Evolutionary conservation across 2,329 filamentous ascomycete species (phyloP), one percentile per base, ranked within the genome.

Genomic region (Periglandula ipomoeae): DNA sequence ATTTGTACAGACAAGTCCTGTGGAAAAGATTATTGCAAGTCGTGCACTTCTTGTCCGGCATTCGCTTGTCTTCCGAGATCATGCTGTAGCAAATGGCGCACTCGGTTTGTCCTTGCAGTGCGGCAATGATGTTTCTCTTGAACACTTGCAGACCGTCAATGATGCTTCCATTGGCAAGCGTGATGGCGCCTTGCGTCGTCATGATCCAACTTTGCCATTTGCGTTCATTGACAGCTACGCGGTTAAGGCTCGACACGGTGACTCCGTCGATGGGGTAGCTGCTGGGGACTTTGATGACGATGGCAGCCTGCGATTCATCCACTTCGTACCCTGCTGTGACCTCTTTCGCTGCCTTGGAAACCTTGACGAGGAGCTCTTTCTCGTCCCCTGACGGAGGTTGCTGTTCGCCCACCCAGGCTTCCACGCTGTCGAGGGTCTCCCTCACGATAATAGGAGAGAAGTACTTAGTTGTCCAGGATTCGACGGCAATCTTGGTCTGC

Each of bases 71-170:
- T 7, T 80, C 81, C 17, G 88, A 88, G 54, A 98, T 88, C 61
- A 98, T 89, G 51, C 84, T 89, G 71, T 97, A 97, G 72, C 91
- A 97, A 62, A 97, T 97, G 9, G 93, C 89, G 62, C 93, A 98
- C 66, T 98, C 93, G 19, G 79, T 87, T 67, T 97, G 90, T 32
- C 90, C 93, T 70, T 95, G 93, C 55, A 98, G 76, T 4, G 88
- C 87, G 1, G 89, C 88, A 13, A 84, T 79, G 11, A 98, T 84
- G 64, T 97, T 97, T 54, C 84, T 81, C 54, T 87, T 82, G 74
- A 95, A 97, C 8, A 88, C 83, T 11, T 84, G 75, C 26, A 98
- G 72, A 1, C 90, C 93, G 57, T 97, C 91, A 47, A 90, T 85
- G 50, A 98, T 80, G 61, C 80, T 87, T 47, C 89, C 89, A 59